Evolutionary conservation across 1,284 basidiomycete genomes (phyloP), one percentile per base, ranked within the genome.

Genomic region (Phylloboletellus chloephorus): DNA sequence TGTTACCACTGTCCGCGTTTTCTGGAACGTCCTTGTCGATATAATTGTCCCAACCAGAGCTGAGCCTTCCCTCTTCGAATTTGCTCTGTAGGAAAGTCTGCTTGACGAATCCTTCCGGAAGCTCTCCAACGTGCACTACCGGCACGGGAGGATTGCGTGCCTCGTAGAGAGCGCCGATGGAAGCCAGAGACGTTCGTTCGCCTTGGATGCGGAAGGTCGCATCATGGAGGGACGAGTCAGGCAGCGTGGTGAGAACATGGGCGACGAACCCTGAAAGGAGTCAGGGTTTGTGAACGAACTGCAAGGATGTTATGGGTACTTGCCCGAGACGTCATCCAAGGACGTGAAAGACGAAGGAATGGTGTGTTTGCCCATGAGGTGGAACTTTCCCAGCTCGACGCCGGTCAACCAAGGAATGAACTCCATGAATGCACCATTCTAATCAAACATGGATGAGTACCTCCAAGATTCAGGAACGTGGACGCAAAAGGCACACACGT

Each of bases 171-270:
- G 49, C 41, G 2, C 54, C 58, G 16, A 53, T 39, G 1, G 47
- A 36, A 13, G 46, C 33, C 8, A 63, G 59, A 3, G 61, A 41
- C 7, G 28, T 52, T 10, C 61, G 65, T 35, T 67, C 60, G 7
- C 68, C 68, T 46, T 72, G 55, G 17, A 71, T 56, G 23, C 61
- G 60, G 51, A 71, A 59, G 3, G 50, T 56, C 5, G 45, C 48
- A 41, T 60, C 44, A 7, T 63, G 51, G 15, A 69, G 49, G 17
- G 60, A 52, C 13, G 52, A 48, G 1, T 39, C 20, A 1, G 64
- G 56, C 7, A 64, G 43, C 7, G 58, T 50, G 13, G 61, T 61
- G 24, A 71, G 56, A 31, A 62, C 51, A 37, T 71, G 51, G 7
- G 57, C 66, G 7, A 67, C 33, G 39, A 63, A 72, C 12, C 63